Base-by-base conservation (phyloP, 176 grass and related monocot species). In the Musa troglodytarum region DNA sequence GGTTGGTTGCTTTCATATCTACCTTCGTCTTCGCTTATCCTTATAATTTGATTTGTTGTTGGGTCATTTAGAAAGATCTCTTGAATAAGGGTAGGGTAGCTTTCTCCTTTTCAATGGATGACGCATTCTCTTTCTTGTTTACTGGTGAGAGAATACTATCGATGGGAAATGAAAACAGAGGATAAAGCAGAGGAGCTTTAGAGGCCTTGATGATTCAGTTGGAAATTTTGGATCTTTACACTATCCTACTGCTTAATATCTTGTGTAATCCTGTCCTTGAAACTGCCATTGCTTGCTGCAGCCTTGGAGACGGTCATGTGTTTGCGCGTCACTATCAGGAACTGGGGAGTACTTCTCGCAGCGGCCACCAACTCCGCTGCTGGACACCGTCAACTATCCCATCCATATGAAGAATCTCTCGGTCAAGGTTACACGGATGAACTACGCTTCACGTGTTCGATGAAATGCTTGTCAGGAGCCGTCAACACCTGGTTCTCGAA, bases 401-500 rank as follows among this genome's bases (percentile, higher is more conserved):
- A 83, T 98, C 64, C 95, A 98, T 82, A 91, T 98, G 88, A 98
- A 98, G 82, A 98, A 98, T 80, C 90, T 94, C 19, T 98, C 95
- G 1, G 19, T 25, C 17, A 98, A 98, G 88, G 86, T 88, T 49
- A 49, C 2, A 19, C 16, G 16, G 24, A 24, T 26, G 22, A 14
- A 22, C 11, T 19, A 12, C 54, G 53, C 19, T 61, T n/a, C 73
- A 73, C 10, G 11, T 81, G 72, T 84, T 77, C 54, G 24, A 50
- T 78, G 66, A 83, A 87, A 87, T 87, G 72, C 50, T 58, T 72
- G 63, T 62, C n/a, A 24, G 54, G 24, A 68, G 28, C 28, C 29
- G 17, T 24, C 4, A 10, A 8, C 19, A 64, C 2, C 9, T 63
- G 29, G 17, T 59, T 17, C 23, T 49, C 10, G 10, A 76, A 10